phyloP scores from a whole-genome alignment of 352 stramenopile genomes.

The Phytopythium boreale region DNA sequence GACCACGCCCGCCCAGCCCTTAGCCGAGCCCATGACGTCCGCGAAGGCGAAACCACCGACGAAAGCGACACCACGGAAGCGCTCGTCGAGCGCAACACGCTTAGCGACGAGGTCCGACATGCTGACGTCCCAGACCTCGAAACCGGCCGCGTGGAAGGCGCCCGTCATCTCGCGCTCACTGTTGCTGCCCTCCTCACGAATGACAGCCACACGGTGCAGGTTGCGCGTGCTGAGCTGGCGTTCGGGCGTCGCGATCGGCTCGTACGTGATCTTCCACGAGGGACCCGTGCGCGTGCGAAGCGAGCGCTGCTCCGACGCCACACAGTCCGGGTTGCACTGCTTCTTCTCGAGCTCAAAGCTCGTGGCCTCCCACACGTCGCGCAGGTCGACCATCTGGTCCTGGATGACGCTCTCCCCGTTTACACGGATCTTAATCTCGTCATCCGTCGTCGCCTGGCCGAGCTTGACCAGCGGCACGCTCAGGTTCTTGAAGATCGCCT shows the following conservation, averaged over 20 bases:
- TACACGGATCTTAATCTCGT: conserved; percentile 89
- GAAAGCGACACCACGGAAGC: conserved; percentile 97
- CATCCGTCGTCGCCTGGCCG: conserved; percentile 83
- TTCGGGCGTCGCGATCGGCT: conserved; percentile 75
- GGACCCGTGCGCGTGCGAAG: conserved; percentile 85
- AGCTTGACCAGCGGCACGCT: conserved; percentile 89
- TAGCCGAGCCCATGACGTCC: conserved; percentile 98
- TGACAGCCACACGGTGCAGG: conserved; percentile 94
- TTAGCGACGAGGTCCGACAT: conserved; percentile 95
- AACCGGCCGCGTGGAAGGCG: conserved; percentile 96
- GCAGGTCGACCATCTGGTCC: conserved; percentile 80
- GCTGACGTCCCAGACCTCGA: conserved; percentile 98
- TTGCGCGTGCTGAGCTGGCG: conserved; percentile 73
- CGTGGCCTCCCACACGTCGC: conserved; percentile 98
- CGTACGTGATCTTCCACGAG: conserved; percentile 91
- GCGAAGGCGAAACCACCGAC: conserved; percentile 99
- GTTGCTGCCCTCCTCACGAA: conserved; percentile 99
- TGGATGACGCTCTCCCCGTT: conserved; percentile 78
- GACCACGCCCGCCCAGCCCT: conserved; percentile 98
- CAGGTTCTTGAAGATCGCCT: conserved; percentile 83
- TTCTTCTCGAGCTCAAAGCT: conserved; percentile 98
- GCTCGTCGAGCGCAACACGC: conserved; percentile 88
- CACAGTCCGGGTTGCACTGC: conserved; percentile 96
- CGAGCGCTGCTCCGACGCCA: conserved; percentile 92
- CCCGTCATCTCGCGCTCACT: conserved; percentile 98